Evolutionary conservation across 1,284 basidiomycete species (phyloP).

Genomic region (Coniophora puteana): DNA sequence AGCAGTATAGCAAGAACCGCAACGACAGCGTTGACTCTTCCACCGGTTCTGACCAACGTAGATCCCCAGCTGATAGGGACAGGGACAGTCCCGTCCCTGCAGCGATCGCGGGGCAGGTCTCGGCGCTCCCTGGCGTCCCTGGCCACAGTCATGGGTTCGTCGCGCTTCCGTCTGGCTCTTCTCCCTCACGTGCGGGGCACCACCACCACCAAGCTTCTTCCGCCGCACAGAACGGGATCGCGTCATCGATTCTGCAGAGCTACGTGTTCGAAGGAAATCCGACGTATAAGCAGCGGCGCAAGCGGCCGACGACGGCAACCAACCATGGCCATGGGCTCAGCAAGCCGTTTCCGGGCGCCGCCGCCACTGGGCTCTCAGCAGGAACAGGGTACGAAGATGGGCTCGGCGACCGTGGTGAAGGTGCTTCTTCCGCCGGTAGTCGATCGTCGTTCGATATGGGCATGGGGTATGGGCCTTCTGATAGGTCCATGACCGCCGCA

Average conservation of each 20-base stretch:
- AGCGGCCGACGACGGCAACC: no score
- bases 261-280: constrained; percentile 81
- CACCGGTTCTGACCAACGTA: no score
- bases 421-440: constrained; percentile 19
- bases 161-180: no score
- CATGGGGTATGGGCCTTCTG: constrained; percentile 28
- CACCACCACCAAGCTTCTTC: constrained; percentile 11
- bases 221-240: no score
- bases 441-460: constrained; percentile 29
- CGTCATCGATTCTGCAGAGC: no score
- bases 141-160: no score
- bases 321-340: no score
- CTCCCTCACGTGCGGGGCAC: no score
- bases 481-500: constrained; percentile 42
- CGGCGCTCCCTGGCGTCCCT: no score
- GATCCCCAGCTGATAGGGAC: not conserved
- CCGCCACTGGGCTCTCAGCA: constrained; percentile 44
- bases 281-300: constrained; percentile 83
- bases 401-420: constrained; percentile 28
- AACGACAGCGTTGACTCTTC: constrained; percentile 43
- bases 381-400: no score
- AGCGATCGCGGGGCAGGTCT: no score
- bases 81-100: constrained; percentile 7
- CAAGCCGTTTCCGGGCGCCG: constrained; percentile 21
- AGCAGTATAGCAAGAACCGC: constrained; percentile 72